Base-by-base conservation (phyloP, 23 red algal genomes). In the Pyropia haitanensis region DNA sequence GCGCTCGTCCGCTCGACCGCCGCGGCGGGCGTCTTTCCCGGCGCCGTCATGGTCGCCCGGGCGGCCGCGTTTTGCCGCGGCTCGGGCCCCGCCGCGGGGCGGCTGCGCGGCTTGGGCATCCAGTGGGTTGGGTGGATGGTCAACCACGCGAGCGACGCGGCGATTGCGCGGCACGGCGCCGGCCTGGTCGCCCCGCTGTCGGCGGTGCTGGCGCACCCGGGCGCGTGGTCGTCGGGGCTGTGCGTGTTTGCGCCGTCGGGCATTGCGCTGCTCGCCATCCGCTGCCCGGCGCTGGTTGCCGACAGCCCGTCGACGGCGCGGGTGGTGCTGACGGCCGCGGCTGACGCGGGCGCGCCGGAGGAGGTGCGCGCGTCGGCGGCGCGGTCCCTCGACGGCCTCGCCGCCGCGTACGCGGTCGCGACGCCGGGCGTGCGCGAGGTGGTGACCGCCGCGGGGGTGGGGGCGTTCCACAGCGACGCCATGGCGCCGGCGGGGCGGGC, bases 71-170 rank as follows among this genome's bases (percentile, higher is more conserved):
- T 46, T 46, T 46, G 39, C 39, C 39, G 39, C 8, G 39, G 39
- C 39, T 46, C 39, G 39, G 39, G 39, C 39, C 39, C 39, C 39
- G 39, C 39, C 39, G 39, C 81, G 14, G 14, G 49, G 3, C 9
- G 81, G 22, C 51, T 87, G 0, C 54, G 75, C 5, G 50, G 53
- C 18, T 32, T 87, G 27, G 81, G 81, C 13, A 87, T 87, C 63
- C 81, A 87, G 69, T 87, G 60, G 48, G 51, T 77, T 27, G 56
- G 66, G 14, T 87, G 75, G 62, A 63, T 76, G 5, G 39, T 87
- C n/a, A 17, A 60, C 19, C 44, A 87, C 63, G 59, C 56, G 12
- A 64, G 60, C 15, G 51, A 33, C 14, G 54, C 56, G 19, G 70
- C 67, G 61, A 26, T 87, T 61, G 44, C 31, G 2, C 24, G 20